Evolutionary conservation across 305 asterid species (phyloP).

Genomic region (Caryopteris hybrid): DNA sequence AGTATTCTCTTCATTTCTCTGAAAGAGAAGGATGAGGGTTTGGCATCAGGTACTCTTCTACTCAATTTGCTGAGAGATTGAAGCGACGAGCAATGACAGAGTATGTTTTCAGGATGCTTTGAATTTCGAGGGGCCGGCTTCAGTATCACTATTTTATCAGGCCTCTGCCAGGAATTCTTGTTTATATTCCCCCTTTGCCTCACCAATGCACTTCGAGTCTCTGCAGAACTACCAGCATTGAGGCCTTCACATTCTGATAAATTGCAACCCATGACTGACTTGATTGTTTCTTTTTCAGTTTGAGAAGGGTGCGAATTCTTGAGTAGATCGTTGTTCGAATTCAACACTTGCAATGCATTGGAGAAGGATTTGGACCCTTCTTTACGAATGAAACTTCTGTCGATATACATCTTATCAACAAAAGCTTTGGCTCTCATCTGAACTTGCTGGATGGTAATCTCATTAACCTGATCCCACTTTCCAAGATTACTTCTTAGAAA

Average conservation of each 20-base stretch:
- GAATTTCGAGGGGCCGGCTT: conserved; percentile 38
- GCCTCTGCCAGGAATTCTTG: conserved; percentile 28
- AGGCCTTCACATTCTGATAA: background rate
- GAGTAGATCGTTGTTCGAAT: conserved; percentile 32
- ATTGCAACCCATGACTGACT: background rate
- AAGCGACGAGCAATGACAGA: conserved; percentile 27
- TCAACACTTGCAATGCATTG: conserved; percentile 51
- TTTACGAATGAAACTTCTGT: conserved; percentile 23
- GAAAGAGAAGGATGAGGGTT: conserved; percentile 33
- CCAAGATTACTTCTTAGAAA: conserved; percentile 15
- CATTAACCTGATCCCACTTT: conserved; percentile 22
- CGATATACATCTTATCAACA: conserved; percentile 43
- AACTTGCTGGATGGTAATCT: conserved; percentile 32
- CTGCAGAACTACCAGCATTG: conserved; percentile 2
- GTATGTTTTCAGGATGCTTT: conserved; percentile 16
- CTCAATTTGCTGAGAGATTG: conserved; percentile 14
- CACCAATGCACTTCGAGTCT: conserved; percentile 9
- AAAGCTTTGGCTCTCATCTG: conserved; percentile 53
- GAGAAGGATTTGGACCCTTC: conserved; percentile 43
- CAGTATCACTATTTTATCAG: conserved; percentile 52
- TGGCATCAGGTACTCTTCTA: conserved; percentile 16
- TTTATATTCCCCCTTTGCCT: conserved; percentile 15
- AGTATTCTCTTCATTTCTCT: conserved; percentile 37
- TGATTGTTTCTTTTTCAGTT: conserved; percentile 18
- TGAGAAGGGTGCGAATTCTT: conserved; percentile 9